phyloP scores from a whole-genome alignment of 1,284 basidiomycete species.

The Mycosarcoma mackinlayi region DNA sequence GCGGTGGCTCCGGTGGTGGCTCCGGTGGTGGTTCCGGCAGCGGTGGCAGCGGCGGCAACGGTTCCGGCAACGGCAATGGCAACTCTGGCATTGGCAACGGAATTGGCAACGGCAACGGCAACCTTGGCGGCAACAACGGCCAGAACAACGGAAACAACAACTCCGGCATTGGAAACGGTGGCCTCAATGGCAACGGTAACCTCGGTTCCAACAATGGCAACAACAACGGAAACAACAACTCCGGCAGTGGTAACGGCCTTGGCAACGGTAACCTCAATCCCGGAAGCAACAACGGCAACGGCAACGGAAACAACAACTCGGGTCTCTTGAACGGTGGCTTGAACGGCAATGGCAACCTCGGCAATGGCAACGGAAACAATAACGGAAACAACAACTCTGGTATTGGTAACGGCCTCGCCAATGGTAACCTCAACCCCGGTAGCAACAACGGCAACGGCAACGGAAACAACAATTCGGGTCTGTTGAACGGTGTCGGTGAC shows the following conservation, averaged over 20 bases:
- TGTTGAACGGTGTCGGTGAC: constrained; percentile 9
- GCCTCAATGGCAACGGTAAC: not conserved
- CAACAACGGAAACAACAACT: not conserved
- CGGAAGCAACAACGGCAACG: constrained; percentile 1
- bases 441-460: constrained; percentile 21
- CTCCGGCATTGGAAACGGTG: constrained; percentile 3
- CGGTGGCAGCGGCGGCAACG: not conserved
- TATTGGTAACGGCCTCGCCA: constrained; percentile 1
- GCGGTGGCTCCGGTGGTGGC: constrained; percentile 7
- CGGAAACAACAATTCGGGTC: constrained; percentile 20
- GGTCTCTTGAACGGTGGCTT: not conserved
- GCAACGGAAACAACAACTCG: constrained; percentile 6
- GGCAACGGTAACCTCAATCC: not conserved
- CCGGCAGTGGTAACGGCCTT: constrained; percentile 3
- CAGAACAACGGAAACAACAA: constrained; percentile 11
- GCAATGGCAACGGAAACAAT: constrained; percentile 16
- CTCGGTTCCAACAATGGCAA: not conserved
- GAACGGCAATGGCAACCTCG: not conserved
- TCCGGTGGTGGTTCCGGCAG: constrained; percentile 5
- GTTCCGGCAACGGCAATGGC: constrained; percentile 1
- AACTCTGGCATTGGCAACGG: constrained; percentile 4
- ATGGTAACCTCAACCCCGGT: constrained; percentile 10
- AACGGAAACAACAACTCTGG: constrained; percentile 17
- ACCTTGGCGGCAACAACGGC: constrained; percentile 8
- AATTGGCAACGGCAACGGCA: constrained; percentile 5